phyloP scores from a whole-genome alignment of 2,329 filamentous ascomycete species.

The Xylariaceae sp. region DNA sequence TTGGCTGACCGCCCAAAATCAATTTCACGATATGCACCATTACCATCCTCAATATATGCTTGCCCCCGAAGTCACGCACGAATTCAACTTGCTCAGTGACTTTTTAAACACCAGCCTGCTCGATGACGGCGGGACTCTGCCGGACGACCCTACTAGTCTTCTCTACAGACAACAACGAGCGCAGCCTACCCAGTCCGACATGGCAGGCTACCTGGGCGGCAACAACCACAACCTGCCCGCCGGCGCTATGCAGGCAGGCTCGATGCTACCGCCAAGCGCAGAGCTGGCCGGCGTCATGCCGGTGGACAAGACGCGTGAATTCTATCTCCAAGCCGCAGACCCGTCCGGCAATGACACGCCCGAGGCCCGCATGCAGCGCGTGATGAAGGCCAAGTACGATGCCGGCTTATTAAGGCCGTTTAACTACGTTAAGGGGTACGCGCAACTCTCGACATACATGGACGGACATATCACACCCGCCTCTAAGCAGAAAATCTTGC shows the following conservation, averaged over 20 bases:
- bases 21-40: conserved; percentile 92
- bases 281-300: conserved; percentile 59
- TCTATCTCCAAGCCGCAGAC: conserved; percentile 96
- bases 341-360: conserved; percentile 83
- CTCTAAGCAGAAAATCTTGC: conserved; percentile 87
- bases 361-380: conserved; percentile 92
- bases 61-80: conserved; percentile 86
- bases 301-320: conserved; percentile 77
- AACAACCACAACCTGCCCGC: conserved; percentile 37
- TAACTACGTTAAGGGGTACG: conserved; percentile 97
- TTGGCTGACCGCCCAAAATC: conserved; percentile 77
- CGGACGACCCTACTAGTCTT: conserved; percentile 63
- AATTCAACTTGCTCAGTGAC: conserved; percentile 96
- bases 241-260: conserved; percentile 41
- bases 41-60: conserved; percentile 96
- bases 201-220: conserved; percentile 49
- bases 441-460: conserved; percentile 86
- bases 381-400: conserved; percentile 94
- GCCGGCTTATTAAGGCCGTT: conserved; percentile 93
- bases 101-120: conserved; percentile 91
- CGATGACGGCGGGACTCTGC: conserved; percentile 75
- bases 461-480: conserved; percentile 80
- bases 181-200: conserved; percentile 46
- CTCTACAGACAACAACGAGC: conserved; percentile 44
- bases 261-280: conserved; percentile 53